A percentile compares a stretch with the other conserved stretches of the same genome.
Conservation (phyloP, 345 rosid species). For the Salix suchowensis region DNA sequence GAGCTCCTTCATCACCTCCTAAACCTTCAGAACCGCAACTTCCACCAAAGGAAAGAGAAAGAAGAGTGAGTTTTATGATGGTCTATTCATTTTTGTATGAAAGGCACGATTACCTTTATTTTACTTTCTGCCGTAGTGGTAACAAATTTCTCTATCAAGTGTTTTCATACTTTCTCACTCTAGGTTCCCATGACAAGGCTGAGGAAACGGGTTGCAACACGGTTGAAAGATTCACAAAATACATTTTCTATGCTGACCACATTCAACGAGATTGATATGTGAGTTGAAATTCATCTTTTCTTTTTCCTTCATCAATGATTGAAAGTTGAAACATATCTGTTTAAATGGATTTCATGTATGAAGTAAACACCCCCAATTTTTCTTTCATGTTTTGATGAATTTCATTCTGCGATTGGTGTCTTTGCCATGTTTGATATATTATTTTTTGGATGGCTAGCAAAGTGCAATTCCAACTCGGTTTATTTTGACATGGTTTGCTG, state of each 20-base stretch:
- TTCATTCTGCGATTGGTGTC: background rate
- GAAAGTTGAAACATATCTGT: background rate
- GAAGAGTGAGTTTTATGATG: conserved; percentile 52
- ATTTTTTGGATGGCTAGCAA: background rate
- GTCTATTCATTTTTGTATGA: background rate
- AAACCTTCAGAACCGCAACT: conserved; percentile 72
- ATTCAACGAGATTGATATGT: conserved; percentile 95
- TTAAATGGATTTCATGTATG: background rate
- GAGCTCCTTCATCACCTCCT: conserved; percentile 44
- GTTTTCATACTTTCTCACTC: background rate
- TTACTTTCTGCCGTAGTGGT: background rate
- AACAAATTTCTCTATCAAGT: background rate
- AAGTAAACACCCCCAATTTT: background rate
- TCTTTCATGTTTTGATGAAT: too few species aligned
- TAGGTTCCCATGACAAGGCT: conserved; percentile 97
- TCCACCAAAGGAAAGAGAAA: conserved; percentile 94
- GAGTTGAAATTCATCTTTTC: conserved; percentile 10
- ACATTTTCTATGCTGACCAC: conserved; percentile 89
- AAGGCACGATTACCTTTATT: background rate
- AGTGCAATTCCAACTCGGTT: background rate
- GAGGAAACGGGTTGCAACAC: conserved; percentile 76
- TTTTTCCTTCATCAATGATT: background rate
- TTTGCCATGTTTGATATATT: background rate
- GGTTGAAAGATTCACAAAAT: conserved; percentile 91
- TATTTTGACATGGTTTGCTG: background rate